Conservation (phyloP, 192 early-diverging fungal genomes). For the Backusella mclennaniae region DNA sequence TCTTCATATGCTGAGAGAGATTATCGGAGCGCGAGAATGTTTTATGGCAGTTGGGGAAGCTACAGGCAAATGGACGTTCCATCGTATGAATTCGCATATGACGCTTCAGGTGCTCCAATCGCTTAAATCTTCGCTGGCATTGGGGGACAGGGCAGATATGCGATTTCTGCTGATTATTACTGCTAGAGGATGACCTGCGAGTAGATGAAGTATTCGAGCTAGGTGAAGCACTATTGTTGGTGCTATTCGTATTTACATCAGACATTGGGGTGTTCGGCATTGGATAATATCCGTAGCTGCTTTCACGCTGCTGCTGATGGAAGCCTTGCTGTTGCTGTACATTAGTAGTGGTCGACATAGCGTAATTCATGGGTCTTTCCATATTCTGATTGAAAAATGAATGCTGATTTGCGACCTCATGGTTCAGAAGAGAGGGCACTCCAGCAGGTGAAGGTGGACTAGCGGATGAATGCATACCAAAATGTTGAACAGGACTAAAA, state of each 20-base stretch:
- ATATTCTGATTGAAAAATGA: not conserved
- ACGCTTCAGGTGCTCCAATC: conserved; percentile 74
- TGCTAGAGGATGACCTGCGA: not conserved
- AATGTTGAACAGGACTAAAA: conserved; percentile 5
- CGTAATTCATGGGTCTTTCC: not conserved
- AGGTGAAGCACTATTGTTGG: not conserved
- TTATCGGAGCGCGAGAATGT: conserved; percentile 65
- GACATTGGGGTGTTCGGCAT: not conserved
- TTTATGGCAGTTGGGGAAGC: conserved; percentile 50
- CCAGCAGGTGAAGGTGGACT: conserved; percentile 8
- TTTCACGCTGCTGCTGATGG: not conserved
- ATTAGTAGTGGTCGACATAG: not conserved
- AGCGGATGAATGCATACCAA: conserved; percentile 1
- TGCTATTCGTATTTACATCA: not conserved
- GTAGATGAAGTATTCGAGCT: not conserved
- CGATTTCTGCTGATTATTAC: conserved; percentile 22
- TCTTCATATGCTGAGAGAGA: conserved; percentile 57
- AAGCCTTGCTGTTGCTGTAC: not conserved
- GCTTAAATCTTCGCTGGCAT: conserved; percentile 65
- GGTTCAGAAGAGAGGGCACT: conserved; percentile 1
- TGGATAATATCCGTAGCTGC: not conserved
- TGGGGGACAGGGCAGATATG: conserved; percentile 29
- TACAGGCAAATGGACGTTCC: conserved; percentile 63
- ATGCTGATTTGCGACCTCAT: not conserved
- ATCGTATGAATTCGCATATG: conserved; percentile 71